phyloP scores from a whole-genome alignment of 2,329 filamentous ascomycete genomes.

The Penicillium glabrum region DNA sequence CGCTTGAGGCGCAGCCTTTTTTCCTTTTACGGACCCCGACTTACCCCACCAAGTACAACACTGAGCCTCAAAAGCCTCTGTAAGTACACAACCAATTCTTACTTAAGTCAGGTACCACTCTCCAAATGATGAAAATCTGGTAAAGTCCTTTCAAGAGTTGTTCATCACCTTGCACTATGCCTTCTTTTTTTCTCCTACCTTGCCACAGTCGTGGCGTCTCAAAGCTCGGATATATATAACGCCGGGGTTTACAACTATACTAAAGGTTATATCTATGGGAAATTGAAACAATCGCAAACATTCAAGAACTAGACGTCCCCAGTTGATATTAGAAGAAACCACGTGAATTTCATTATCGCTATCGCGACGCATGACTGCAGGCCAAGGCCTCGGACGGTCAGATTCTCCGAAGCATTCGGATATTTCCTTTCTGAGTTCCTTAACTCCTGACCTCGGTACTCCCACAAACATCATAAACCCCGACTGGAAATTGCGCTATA shows the following conservation, averaged over 20 bases:
- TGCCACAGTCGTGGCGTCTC: background rate
- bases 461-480: background rate
- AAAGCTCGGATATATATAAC: background rate
- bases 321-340: background rate
- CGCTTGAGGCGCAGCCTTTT: background rate
- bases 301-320: background rate
- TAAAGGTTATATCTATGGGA: too few relatives aligned
- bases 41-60: constrained; percentile 4
- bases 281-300: background rate
- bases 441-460: background rate
- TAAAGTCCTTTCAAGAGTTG: too few relatives aligned
- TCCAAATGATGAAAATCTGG: too few relatives aligned
- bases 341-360: background rate
- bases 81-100: background rate
- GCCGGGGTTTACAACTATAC: too few relatives aligned
- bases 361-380: background rate
- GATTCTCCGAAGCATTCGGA: background rate
- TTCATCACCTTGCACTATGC: too few relatives aligned
- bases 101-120: background rate
- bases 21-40: constrained; percentile 15
- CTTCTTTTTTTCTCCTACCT: too few relatives aligned
- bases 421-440: background rate
- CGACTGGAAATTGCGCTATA: background rate
- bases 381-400: background rate
- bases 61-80: background rate